Evolutionary conservation across 148 eudicot genomes (phyloP), one percentile per base, ranked within the genome.

Genomic region (Amaranthus cruentus): DNA sequence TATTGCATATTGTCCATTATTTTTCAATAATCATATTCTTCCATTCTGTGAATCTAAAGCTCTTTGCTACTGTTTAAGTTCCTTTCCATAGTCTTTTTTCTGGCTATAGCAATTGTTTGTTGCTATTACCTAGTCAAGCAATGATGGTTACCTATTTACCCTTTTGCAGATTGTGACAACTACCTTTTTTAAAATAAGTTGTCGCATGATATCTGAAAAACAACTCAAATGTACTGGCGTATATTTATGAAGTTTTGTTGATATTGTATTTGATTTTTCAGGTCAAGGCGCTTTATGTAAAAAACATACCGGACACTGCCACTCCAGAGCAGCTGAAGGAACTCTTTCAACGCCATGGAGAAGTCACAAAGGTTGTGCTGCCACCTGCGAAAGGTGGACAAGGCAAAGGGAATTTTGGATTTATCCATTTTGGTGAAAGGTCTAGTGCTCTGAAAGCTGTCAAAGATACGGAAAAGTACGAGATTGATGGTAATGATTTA

Each of bases 231-330:
- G 38, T 28, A 28, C 38, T 28, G 38, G 47, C 12, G 50, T 18
- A 60, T 54, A 12, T 65, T 56, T 6, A 49, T 6, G 12, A 4
- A 12, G 4, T 54, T 18, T 21, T 46, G 42, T 44, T 60, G 44
- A 72, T 8, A 6, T 5, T 78, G 66, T 67, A 50, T 75, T 78
- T 74, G 65, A 58, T 68, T 73, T 68, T 72, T 77, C 88, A 95
- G 98, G 98, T 95, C 13, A 95, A 95, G 84, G 98, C 97, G 73
- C 93, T 95, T 28, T 95, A 95, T 85, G 91, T 95, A 77, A 95
- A 95, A 83, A 95, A 91, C 77, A 90, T 95, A 81, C 98, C 98
- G 8, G 97, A 91, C 68, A 86, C 76, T 83, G 85, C 96, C 15
- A 75, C 96, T 38, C 81, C 87, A 76, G 98, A 95, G 66, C 91